Conservation (phyloP, 2,329 filamentous ascomycete species). For the Cercospora sojina region DNA sequence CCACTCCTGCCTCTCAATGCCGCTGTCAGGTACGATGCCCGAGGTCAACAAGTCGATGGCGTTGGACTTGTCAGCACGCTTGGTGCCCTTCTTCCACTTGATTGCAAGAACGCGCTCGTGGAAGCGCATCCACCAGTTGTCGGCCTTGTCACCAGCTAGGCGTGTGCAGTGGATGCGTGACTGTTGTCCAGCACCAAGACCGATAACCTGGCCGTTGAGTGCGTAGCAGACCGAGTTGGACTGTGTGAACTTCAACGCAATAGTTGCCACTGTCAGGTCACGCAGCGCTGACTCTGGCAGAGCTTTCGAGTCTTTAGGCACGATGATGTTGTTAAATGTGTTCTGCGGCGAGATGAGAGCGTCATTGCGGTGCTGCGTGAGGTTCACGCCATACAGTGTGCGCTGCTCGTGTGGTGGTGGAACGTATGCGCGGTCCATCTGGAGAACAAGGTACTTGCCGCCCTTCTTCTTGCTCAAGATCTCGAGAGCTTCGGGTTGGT, state of each 20-base stretch:
- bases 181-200: constrained; percentile 93
- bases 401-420: constrained; percentile 74
- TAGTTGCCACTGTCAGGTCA: constrained; percentile 91
- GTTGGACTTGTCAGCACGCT: constrained; percentile 96
- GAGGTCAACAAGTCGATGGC: constrained; percentile 94
- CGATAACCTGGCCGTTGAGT: constrained; percentile 87
- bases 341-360: constrained; percentile 74
- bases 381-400: constrained; percentile 84
- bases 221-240: constrained; percentile 99
- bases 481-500: constrained; percentile 78
- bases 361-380: constrained; percentile 92
- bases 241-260: constrained; percentile 97
- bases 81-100: constrained; percentile 96
- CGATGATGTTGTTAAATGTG: constrained; percentile 82
- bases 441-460: constrained; percentile 90
- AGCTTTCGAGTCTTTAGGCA: constrained; percentile 71
- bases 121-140: constrained; percentile 99
- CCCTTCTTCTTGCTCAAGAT: constrained; percentile 98
- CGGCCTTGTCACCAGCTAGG: constrained; percentile 94
- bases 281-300: constrained; percentile 80
- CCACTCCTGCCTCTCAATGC: constrained; percentile 81
- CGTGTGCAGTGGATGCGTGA: constrained; percentile 98
- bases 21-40: constrained; percentile 79
- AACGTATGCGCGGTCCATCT: constrained; percentile 86
- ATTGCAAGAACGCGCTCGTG: constrained; percentile 82